phyloP scores from a whole-genome alignment of 1,284 basidiomycete species.

The Malassezia caprae region DNA sequence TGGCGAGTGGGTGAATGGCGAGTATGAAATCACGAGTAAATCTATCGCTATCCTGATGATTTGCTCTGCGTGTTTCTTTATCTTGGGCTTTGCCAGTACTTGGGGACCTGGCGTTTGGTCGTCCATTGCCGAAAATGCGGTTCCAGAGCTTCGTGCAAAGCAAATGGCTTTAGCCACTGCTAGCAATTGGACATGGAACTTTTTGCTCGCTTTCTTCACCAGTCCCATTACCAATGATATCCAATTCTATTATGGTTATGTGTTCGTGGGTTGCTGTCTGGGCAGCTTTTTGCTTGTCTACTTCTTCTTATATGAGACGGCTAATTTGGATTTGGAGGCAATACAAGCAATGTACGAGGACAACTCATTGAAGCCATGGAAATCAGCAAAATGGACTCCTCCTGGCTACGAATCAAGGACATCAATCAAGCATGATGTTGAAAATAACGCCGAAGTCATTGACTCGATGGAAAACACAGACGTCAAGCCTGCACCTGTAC shows the following conservation, averaged over 20 bases:
- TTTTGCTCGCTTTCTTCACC: constrained; percentile 63
- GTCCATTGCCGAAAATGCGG: constrained; percentile 58
- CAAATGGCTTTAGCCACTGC: constrained; percentile 64
- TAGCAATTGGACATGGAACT: constrained; percentile 61
- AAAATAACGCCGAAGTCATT: neutral
- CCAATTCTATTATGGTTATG: constrained; percentile 61
- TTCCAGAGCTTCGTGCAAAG: constrained; percentile 63
- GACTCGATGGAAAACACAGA: neutral
- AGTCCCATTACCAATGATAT: constrained; percentile 33
- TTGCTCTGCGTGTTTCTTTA: constrained; percentile 66
- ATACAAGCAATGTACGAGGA: constrained; percentile 70
- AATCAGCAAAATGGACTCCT: constrained; percentile 52
- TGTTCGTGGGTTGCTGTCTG: constrained; percentile 57
- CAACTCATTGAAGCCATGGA: constrained; percentile 61
- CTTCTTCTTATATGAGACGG: constrained; percentile 68
- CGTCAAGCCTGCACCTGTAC: neutral
- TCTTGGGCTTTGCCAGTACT: constrained; percentile 65
- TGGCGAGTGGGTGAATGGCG: constrained; percentile 50
- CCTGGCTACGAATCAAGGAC: constrained; percentile 21
- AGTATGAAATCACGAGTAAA: constrained; percentile 21
- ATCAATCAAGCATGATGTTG: constrained; percentile 19
- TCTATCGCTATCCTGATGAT: constrained; percentile 62
- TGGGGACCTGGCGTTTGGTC: constrained; percentile 53
- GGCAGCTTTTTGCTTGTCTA: constrained; percentile 59
- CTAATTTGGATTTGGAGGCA: constrained; percentile 60